Base-by-base conservation (phyloP, 495 filamentous ascomycete species). In the Penicillium silybi region DNA sequence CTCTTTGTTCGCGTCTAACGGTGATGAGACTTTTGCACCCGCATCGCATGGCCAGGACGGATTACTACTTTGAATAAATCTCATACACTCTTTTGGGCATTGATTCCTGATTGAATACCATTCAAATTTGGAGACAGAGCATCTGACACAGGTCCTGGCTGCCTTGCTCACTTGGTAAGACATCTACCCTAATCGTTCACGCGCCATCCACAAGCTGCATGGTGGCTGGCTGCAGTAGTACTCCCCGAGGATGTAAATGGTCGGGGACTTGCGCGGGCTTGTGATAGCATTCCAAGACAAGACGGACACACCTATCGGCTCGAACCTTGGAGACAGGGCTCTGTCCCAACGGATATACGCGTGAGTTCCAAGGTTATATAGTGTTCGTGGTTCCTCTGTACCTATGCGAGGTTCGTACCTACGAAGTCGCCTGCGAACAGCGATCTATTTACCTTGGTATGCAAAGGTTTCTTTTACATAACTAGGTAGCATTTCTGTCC, bases 191-290 rank as follows among this genome's bases (percentile, higher is more conserved):
- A 27, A 32, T 18, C 18, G 27, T 34, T 15, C 38, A 41, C 47
- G 39, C 50, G 32, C 40, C 41, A 61, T 41, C 40, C 27, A 26
- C 20, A 17, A 22, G 34, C 26, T 57, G 54, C 58, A 61, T 57
- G 54, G 29, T 61, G 58, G 58, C 58, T 61, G 50, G 58, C 50
- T 58, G 48, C 43, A 46, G 52, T 50, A 52, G 56, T 32, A 48
- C 44, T 15, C 49, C 40, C 49, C 38, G 26, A 41, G 32, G 17
- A 47, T 54, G 25, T 29, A 41, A 50, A 48, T 26, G 41, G 54
- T 20, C n/a, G 23, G 41, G 35, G 32, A 41, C 43, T 47, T 18
- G 25, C 22, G 23, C 41, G 40, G 46, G 46, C 46, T 25, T 45
- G 44, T 44, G 45, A 53, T 53, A 32, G 34, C n/a, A 5, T 18